Percentiles rank a stretch among this genome's conserved stretches.
phyloP scores from a whole-genome alignment of 768 basidiomycete genomes.

The Daedaleopsis sinensis region DNA sequence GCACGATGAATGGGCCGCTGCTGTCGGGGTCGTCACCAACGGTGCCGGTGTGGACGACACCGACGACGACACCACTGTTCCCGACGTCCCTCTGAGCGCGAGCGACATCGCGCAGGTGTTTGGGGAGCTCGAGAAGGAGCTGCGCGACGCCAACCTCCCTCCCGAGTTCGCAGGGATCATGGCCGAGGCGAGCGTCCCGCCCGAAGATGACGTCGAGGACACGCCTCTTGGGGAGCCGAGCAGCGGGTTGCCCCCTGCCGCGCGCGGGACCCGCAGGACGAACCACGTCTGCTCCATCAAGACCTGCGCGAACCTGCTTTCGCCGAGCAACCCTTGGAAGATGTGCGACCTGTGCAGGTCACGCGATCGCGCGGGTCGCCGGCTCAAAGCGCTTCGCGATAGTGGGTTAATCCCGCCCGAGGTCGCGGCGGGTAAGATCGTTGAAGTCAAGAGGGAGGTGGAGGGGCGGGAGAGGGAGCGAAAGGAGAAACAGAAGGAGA shows the following conservation, averaged over 20 bases:
- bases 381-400: conserved; percentile 34
- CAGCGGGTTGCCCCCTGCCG: conserved; percentile 29
- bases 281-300: conserved; percentile 43
- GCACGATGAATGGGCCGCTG: conserved; percentile 25
- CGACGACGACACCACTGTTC: not conserved
- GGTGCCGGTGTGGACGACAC: not conserved
- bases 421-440: conserved; percentile 10
- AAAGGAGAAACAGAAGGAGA: conserved; percentile 7
- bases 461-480: conserved; percentile 1
- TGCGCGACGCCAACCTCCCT: conserved; percentile 3
- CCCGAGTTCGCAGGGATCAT: conserved; percentile 4
- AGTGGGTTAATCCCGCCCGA: conserved; percentile 23
- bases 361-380: conserved; percentile 36
- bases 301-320: conserved; percentile 47
- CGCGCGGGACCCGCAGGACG: conserved; percentile 36
- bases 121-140: conserved; percentile 5
- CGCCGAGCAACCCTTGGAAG: conserved; percentile 48
- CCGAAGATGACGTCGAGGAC: not conserved
- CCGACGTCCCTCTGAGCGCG: not conserved
- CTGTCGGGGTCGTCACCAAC: conserved; percentile 5
- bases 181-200: conserved; percentile 2
- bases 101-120: conserved; percentile 2
- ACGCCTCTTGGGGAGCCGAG: conserved; percentile 16
- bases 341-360: conserved; percentile 51
- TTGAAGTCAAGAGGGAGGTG: conserved; percentile 8